Percentiles rank a stretch among this genome's conserved stretches.
These are phyloP conservation scores for Tolypocladium inflatum DNA, from an alignment of 2,329 filamentous ascomycete species.

Conservation along the genomic window DNA sequence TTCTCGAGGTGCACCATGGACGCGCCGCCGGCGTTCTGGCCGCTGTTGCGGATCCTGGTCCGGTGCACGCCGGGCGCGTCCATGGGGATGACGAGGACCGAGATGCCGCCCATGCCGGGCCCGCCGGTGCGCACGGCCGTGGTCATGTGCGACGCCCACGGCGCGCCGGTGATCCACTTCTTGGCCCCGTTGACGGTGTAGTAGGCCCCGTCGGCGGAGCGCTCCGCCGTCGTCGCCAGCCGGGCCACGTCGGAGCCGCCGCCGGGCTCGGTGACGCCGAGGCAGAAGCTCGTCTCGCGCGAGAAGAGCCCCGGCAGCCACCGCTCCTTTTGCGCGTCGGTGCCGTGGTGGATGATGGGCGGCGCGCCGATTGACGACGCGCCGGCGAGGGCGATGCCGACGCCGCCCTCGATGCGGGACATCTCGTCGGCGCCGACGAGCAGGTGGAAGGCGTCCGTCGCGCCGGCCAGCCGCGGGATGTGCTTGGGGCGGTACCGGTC, in stretches of 20 bases:
- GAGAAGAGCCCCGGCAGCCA: slow-evolving; percentile 51
- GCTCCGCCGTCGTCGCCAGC: slow-evolving; percentile 48
- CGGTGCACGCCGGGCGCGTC: slow-evolving; percentile 36
- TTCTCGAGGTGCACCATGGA: slow-evolving; percentile 47
- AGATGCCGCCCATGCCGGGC: slow-evolving; percentile 42
- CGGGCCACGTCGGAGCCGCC: slow-evolving; percentile 56
- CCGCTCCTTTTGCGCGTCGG: slow-evolving; percentile 30
- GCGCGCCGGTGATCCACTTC: slow-evolving; percentile 58
- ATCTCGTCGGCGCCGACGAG: slow-evolving; percentile 47
- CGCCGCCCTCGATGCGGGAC: slow-evolving; percentile 44
- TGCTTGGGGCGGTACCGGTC: slow-evolving; percentile 21
- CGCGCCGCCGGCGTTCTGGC: slow-evolving; percentile 55
- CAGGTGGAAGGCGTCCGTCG: slow-evolving; percentile 48
- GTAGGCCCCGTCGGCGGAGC: slow-evolving; percentile 38
- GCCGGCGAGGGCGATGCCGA: slow-evolving; percentile 47
- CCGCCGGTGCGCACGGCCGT: slow-evolving; percentile 52
- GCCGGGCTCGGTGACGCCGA: slow-evolving; percentile 55
- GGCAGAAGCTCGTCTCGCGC: slow-evolving; percentile 50
- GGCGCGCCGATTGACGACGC: slow-evolving; percentile 54
- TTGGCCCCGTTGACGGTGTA: slow-evolving; percentile 60
- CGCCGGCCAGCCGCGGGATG: slow-evolving; percentile 26
- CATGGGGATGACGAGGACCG: slow-evolving; percentile 47
- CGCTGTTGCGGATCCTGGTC: slow-evolving; percentile 51
- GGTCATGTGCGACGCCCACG: slow-evolving; percentile 52
- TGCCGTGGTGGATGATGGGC: slow-evolving; percentile 55